A percentile compares a stretch with the other conserved stretches of the same genome.
These are phyloP conservation scores for Debaryomyces sp. DNA, from an alignment of 1,139 yeast genomes.

Conservation along the genomic window DNA sequence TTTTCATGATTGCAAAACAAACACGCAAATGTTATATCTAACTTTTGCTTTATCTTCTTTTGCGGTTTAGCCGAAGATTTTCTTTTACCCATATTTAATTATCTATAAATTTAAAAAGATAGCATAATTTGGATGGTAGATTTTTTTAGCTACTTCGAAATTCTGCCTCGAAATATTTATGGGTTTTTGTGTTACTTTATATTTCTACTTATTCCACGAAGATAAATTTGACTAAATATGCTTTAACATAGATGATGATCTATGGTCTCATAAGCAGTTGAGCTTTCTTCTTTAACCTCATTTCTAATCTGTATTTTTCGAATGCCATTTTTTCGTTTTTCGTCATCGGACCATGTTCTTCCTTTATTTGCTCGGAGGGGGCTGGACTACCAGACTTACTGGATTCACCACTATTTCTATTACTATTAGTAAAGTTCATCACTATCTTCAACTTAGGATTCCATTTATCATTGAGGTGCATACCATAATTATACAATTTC, in stretches of 20 bases:
- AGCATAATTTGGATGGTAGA: not conserved
- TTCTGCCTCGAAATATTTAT: not conserved
- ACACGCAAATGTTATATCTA: conserved; percentile 88
- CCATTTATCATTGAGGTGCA: conserved; percentile 35
- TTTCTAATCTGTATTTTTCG: conserved; percentile 45
- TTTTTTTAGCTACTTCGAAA: conserved; percentile 1
- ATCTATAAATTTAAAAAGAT: not conserved
- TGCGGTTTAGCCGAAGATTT: conserved; percentile 88
- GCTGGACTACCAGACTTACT: conserved; percentile 17
- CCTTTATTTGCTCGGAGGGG: conserved; percentile 4
- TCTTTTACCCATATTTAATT: conserved; percentile 71
- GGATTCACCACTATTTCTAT: conserved; percentile 22
- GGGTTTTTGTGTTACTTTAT: conserved; percentile 6
- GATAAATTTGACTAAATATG: conserved; percentile 2
- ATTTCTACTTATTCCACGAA: not conserved
- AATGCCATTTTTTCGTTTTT: conserved; percentile 42
- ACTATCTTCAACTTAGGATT: conserved; percentile 42
- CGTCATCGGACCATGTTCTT: conserved; percentile 1
- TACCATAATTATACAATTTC: conserved; percentile 44
- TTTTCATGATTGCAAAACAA: conserved; percentile 95
- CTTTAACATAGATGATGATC: not conserved
- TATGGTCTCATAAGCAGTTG: conserved; percentile 34
- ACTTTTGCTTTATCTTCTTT: conserved; percentile 74
- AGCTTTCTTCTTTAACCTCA: conserved; percentile 48
- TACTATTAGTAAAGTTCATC: conserved; percentile 29